Evolutionary conservation across 768 basidiomycete genomes (phyloP).

Genomic region (Russula griseocarnosa): DNA sequence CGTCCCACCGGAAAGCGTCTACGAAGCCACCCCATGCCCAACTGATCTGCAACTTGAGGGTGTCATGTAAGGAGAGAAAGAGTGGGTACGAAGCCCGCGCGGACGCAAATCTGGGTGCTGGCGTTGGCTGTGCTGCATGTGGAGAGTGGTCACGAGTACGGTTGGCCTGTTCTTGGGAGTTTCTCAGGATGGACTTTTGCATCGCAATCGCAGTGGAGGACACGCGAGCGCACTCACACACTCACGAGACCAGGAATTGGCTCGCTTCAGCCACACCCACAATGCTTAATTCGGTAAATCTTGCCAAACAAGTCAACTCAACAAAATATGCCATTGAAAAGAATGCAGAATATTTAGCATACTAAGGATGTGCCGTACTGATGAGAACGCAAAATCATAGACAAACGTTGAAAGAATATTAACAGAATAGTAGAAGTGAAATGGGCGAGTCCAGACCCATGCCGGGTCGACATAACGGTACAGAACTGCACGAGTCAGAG

Average conservation of each 20-base stretch:
- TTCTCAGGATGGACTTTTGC: slow-evolving; percentile 18
- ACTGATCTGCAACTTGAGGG: slow-evolving; percentile 53
- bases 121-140: neutral
- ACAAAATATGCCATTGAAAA: neutral
- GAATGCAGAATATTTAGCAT: slow-evolving; percentile 10
- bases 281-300: neutral
- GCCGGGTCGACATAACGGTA: neutral
- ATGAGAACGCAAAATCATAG: neutral
- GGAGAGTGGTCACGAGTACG: slow-evolving; percentile 10
- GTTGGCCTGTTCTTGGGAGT: slow-evolving; percentile 1
- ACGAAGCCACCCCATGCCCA: slow-evolving; percentile 58
- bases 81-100: slow-evolving; percentile 59
- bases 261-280: neutral
- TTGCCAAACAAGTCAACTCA: neutral
- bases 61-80: slow-evolving; percentile 62
- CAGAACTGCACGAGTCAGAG: slow-evolving; percentile 5
- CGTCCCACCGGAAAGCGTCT: slow-evolving; percentile 72
- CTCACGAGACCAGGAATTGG: neutral
- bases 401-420: slow-evolving; percentile 1
- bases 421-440: slow-evolving; percentile 6
- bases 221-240: slow-evolving; percentile 2
- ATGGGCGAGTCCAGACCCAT: neutral
- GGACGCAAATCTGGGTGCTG: slow-evolving; percentile 11
- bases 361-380: slow-evolving; percentile 1
- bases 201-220: slow-evolving; percentile 9